Percentiles rank a stretch among this genome's conserved stretches.
These are phyloP conservation scores for Akanthomyces lecanii DNA, from an alignment of 2,329 filamentous ascomycete genomes.

Conservation along the genomic window DNA sequence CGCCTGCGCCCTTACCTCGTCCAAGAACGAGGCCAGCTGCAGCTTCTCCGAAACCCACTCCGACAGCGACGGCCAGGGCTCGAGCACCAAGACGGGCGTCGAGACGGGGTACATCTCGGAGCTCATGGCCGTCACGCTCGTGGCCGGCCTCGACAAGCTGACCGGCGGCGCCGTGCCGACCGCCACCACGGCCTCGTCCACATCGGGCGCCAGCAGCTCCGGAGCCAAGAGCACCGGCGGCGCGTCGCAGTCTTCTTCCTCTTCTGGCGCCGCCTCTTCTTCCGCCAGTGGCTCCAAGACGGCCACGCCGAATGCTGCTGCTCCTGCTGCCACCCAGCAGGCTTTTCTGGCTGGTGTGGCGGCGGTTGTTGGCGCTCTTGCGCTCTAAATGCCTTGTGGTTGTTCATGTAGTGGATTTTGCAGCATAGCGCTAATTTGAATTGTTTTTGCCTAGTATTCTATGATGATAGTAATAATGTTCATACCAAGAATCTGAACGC, in stretches of 20 bases:
- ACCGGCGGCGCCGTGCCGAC: slow-evolving; percentile 5
- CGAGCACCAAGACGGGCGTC: slow-evolving; percentile 9
- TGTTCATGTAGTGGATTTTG: neutral
- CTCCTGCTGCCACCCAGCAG: slow-evolving; percentile 31
- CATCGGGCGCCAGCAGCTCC: neutral
- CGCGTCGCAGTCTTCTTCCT: slow-evolving; percentile 16
- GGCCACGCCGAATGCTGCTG: slow-evolving; percentile 29
- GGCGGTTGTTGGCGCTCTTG: slow-evolving; percentile 32
- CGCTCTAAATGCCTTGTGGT: slow-evolving; percentile 26
- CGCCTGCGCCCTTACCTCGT: slow-evolving; percentile 26
- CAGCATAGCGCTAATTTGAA: neutral
- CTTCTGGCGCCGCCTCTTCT: slow-evolving; percentile 16
- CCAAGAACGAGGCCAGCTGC: slow-evolving; percentile 26
- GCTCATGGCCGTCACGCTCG: slow-evolving; percentile 33
- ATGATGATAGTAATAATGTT: neutral
- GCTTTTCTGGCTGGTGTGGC: slow-evolving; percentile 34
- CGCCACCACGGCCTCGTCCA: slow-evolving; percentile 19
- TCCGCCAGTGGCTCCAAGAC: slow-evolving; percentile 20
- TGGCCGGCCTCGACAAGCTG: slow-evolving; percentile 36
- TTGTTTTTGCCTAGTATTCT: neutral
- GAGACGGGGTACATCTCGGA: slow-evolving; percentile 21
- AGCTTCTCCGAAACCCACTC: slow-evolving; percentile 11
- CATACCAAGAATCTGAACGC: neutral
- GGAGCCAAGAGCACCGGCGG: slow-evolving; percentile 12
- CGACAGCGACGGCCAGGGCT: neutral